Conservation (phyloP, 1,284 basidiomycete species). For the Blastosporella zonata region DNA sequence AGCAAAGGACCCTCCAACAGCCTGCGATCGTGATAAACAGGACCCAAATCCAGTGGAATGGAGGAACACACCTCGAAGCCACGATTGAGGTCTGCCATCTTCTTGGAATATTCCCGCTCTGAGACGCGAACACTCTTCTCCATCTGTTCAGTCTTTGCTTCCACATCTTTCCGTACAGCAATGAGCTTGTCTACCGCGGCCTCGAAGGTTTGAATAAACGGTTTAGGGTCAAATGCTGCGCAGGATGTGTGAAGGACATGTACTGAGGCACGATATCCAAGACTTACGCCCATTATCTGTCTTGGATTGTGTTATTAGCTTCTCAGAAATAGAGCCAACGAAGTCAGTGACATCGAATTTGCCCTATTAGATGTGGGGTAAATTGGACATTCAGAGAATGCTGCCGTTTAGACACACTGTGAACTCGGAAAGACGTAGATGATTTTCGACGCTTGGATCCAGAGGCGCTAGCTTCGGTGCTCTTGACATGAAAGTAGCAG, state of each 20-base stretch:
- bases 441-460: constrained; percentile 58
- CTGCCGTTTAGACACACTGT: constrained; percentile 44
- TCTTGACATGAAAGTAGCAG: constrained; percentile 25
- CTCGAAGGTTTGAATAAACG: constrained; percentile 92
- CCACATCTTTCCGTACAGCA: constrained; percentile 82
- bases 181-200: constrained; percentile 86
- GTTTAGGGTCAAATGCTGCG: constrained; percentile 88
- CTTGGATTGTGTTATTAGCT: constrained; percentile 81
- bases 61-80: constrained; percentile 76
- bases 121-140: constrained; percentile 89
- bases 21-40: constrained; percentile 39
- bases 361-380: constrained; percentile 45
- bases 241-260: constrained; percentile 8
- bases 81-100: constrained; percentile 87
- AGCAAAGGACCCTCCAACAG: constrained; percentile 79
- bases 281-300: constrained; percentile 78
- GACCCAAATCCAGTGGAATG: not conserved
- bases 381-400: constrained; percentile 1
- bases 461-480: constrained; percentile 27
- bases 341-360: constrained; percentile 94
- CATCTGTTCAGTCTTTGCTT: constrained; percentile 85
- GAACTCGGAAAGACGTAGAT: constrained; percentile 66
- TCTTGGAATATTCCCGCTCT: constrained; percentile 92
- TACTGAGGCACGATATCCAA: constrained; percentile 1
- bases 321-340: constrained; percentile 81